Conservation (phyloP, 495 filamentous ascomycete genomes). For the Lepraria neglecta region DNA sequence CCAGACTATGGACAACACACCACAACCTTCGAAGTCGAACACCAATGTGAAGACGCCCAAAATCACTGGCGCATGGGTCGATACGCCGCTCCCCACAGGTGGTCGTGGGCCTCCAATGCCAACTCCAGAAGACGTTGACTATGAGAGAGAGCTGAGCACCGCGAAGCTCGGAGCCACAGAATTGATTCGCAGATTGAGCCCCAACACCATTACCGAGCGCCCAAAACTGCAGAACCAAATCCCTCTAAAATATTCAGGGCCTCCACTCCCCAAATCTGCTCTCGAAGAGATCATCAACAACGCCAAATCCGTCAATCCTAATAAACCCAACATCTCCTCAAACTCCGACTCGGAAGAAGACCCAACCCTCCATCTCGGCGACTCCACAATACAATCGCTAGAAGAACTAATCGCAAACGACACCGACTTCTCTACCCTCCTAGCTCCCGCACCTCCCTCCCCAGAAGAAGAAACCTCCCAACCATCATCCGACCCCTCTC, state of each 20-base stretch:
- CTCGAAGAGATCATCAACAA: constrained; percentile 51
- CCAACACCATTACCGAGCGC: constrained; percentile 13
- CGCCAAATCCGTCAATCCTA: constrained; percentile 21
- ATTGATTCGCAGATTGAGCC: constrained; percentile 24
- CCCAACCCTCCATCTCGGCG: constrained; percentile 43
- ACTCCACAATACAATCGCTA: constrained; percentile 58
- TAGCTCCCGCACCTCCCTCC: constrained; percentile 17
- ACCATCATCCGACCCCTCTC: constrained; percentile 14
- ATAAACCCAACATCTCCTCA: constrained; percentile 25
- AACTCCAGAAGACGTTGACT: constrained; percentile 17
- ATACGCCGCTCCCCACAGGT: constrained; percentile 46
- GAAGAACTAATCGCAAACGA: constrained; percentile 48
- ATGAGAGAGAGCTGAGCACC: constrained; percentile 18
- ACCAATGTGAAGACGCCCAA: constrained; percentile 40
- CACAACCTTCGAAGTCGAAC: constrained; percentile 10
- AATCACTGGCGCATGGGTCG: constrained; percentile 48
- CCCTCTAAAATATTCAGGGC: constrained; percentile 28
- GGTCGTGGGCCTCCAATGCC: constrained; percentile 23
- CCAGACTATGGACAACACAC: constrained; percentile 29
- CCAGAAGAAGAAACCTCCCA: background rate
- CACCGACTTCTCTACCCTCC: constrained; percentile 23
- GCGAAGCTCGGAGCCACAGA: constrained; percentile 23
- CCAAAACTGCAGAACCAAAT: constrained; percentile 20
- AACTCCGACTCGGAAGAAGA: constrained; percentile 31
- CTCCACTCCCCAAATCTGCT: constrained; percentile 45